Conservation (phyloP, 495 filamentous ascomycete species). For the Aspergillus affinis region DNA sequence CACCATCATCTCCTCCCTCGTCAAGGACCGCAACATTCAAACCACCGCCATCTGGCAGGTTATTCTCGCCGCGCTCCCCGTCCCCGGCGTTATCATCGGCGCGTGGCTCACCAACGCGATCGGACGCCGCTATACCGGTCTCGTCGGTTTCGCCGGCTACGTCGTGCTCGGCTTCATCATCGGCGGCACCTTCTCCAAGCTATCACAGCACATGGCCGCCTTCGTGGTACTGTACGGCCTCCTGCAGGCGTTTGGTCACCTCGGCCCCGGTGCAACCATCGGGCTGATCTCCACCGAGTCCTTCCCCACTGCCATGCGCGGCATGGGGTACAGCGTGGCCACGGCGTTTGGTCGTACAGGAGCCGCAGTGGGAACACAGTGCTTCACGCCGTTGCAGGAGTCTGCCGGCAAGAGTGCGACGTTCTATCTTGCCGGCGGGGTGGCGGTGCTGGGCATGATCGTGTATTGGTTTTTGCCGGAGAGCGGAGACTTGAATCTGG, state of each 20-base stretch:
- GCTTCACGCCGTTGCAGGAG: conserved; percentile 33
- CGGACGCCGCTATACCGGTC: conserved; percentile 34
- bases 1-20: conserved; percentile 39
- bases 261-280: conserved; percentile 38
- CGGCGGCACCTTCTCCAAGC: conserved; percentile 27
- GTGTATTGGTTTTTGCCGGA: conserved; percentile 37
- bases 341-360: conserved; percentile 39
- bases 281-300: conserved; percentile 33
- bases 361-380: conserved; percentile 36
- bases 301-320: conserved; percentile 38
- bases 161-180: conserved; percentile 37
- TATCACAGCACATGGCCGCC: conserved; percentile 33
- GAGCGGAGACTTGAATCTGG: conserved; percentile 31
- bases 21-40: conserved; percentile 30
- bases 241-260: conserved; percentile 35
- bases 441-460: conserved; percentile 30
- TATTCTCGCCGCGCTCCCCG: conserved; percentile 34
- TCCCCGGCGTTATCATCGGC: conserved; percentile 36
- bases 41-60: conserved; percentile 40
- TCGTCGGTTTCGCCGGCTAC: conserved; percentile 34
- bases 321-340: conserved; percentile 37
- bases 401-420: conserved; percentile 29
- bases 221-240: conserved; percentile 41
- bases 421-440: conserved; percentile 33
- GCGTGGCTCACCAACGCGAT: conserved; percentile 35